Evolutionary conservation across 2,329 filamentous ascomycete genomes (phyloP), one percentile per base, ranked within the genome.

Genomic region (Fonsecaea nubica): DNA sequence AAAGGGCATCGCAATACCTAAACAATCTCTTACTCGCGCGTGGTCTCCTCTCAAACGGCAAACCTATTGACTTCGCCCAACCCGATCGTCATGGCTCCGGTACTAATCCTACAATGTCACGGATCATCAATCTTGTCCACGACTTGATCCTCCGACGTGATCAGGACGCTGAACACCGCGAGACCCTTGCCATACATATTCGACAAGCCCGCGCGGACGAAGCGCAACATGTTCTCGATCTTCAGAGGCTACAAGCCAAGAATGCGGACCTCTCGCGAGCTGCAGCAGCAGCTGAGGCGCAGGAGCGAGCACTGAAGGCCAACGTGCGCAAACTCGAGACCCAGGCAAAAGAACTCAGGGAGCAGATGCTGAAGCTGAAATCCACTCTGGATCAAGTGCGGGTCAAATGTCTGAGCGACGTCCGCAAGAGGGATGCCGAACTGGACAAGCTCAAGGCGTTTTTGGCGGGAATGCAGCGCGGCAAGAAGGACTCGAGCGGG

Each of bases 51-150:
- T 85, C 86, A 66, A 84, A 87, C 81, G 85, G 81, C 52, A 78
- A 75, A 57, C 74, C 80, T 8, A 83, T 99, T 78, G 90, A 97
- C 77, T 99, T 99, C 77, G 89, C 91, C 67, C 83, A 87, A 69
- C 90, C 91, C 8, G 87, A 87, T 61, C 83, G 87, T 69, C 85
- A 84, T 66, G 86, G 89, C 69, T 84, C 85, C 18, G 48, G 60
- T 45, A 83, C 87, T 42, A 85, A 86, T 75, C 86, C 85, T 58
- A 91, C 91, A 18, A 94, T 95, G 89, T 90, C 91, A 21, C 87
- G 89, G 71, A 89, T 98, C 73, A 97, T 99, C 80, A 91, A 94
- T 76, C 85, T 99, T 30, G 88, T 99, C 57, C 97, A 99, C 78
- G 95, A 99, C 76, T 80, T 99, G 72, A 92, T 99, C 66, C 78